These are phyloP conservation scores for Pseudogymnoascus sp. DNA, from an alignment of 2,329 filamentous ascomycete species.

Conservation along the genomic window DNA sequence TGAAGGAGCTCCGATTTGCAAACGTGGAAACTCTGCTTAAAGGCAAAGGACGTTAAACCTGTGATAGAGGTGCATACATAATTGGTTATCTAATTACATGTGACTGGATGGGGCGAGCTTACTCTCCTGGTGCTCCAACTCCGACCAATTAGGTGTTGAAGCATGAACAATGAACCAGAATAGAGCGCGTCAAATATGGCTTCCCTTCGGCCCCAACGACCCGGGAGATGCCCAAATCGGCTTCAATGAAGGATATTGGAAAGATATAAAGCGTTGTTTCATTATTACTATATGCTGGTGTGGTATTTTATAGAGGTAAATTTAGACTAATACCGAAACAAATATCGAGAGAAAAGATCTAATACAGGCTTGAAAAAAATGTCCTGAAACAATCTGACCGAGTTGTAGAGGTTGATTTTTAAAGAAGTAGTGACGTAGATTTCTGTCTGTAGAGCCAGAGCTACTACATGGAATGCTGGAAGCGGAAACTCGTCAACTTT, in stretches of 20 bases:
- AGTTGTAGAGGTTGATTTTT: no score
- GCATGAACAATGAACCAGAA: neutral
- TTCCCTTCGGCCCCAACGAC: neutral
- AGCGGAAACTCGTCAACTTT: no score
- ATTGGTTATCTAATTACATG: neutral
- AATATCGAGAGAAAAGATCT: no score
- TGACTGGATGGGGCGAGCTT: neutral
- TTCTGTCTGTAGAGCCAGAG: no score
- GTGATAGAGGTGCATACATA: neutral
- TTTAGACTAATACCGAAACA: no score
- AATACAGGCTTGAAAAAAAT: no score
- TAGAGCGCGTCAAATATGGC: neutral
- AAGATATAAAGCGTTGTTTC: neutral
- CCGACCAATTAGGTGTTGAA: neutral
- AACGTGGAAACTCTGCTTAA: conserved; percentile 6
- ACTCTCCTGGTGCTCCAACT: neutral
- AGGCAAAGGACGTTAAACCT: neutral
- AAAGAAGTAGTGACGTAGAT: no score
- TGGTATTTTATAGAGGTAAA: no score
- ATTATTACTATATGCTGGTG: neutral
- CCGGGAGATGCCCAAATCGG: neutral
- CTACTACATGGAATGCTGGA: no score
- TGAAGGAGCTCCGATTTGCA: conserved; percentile 27
- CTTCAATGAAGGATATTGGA: neutral
- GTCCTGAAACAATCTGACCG: no score